These are phyloP conservation scores for Gamarada debralockiae DNA, from an alignment of 495 filamentous ascomycete species.

Conservation along the genomic window DNA sequence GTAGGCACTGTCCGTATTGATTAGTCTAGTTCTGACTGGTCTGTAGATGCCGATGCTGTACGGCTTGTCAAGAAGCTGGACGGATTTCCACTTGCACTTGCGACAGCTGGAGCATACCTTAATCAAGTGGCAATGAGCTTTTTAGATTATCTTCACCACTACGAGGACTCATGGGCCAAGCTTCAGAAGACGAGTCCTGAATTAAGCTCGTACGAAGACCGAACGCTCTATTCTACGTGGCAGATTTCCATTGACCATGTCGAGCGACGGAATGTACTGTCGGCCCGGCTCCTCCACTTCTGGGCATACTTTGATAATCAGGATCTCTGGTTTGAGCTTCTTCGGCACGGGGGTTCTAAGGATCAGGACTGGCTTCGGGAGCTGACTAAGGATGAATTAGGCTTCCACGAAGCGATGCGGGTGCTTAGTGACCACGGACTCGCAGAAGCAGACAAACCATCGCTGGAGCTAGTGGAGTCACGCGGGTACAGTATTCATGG, in stretches of 20 bases:
- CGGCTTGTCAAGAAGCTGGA: constrained; percentile 24
- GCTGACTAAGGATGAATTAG: constrained; percentile 16
- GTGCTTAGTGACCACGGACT: constrained; percentile 25
- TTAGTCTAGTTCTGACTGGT: too few relatives aligned
- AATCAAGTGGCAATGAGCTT: constrained; percentile 14
- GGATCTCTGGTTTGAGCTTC: constrained; percentile 47
- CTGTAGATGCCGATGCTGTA: constrained; percentile 23
- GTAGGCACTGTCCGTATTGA: too few relatives aligned
- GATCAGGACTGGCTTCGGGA: constrained; percentile 16
- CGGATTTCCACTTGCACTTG: constrained; percentile 27
- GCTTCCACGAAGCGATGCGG: constrained; percentile 8
- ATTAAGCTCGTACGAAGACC: constrained; percentile 27
- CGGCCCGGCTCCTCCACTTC: constrained; percentile 38
- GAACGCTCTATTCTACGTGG: too few relatives aligned
- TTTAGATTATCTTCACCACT: constrained; percentile 17
- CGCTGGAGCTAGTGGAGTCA: constrained; percentile 14
- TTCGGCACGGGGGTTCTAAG: constrained; percentile 10
- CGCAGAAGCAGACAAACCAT: constrained; percentile 16
- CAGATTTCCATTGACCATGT: constrained; percentile 39
- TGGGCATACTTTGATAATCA: too few relatives aligned
- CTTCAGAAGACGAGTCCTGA: constrained; percentile 26
- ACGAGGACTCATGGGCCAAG: constrained; percentile 25
- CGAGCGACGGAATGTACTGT: constrained; percentile 27
- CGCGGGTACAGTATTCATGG: constrained; percentile 34
- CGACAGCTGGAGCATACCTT: too few relatives aligned